phyloP scores from a whole-genome alignment of 2,329 filamentous ascomycete species.

The Bipolaris victoriae region DNA sequence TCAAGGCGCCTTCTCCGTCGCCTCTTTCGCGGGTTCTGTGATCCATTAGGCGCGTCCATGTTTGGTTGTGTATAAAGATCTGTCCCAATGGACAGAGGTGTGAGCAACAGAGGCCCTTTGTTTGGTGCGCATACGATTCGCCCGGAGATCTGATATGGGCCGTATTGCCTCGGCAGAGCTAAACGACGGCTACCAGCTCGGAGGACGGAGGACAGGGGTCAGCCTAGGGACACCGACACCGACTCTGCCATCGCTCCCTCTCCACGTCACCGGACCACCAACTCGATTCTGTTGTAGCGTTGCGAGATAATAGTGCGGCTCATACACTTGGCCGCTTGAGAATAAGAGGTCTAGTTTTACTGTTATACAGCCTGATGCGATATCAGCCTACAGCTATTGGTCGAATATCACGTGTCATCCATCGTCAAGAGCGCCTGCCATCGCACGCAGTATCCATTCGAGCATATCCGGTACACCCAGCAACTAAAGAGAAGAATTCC shows the following conservation, averaged over 20 bases:
- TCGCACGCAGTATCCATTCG: background rate
- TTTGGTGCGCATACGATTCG: slow-evolving; percentile 24
- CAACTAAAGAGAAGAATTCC: background rate
- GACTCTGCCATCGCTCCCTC: background rate
- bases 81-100: slow-evolving; percentile 18
- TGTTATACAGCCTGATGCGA: background rate
- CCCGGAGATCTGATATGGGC: slow-evolving; percentile 7
- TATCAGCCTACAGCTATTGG: background rate
- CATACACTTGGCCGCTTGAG: background rate
- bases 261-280: background rate
- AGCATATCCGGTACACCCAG: background rate
- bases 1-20: slow-evolving; percentile 63
- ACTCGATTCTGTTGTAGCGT: slow-evolving; percentile 3
- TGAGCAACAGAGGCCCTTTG: slow-evolving; percentile 18
- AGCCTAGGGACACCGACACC: background rate
- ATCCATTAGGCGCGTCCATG: slow-evolving; percentile 44
- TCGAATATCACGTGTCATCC: background rate
- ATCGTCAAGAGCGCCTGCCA: background rate
- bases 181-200: slow-evolving; percentile 8
- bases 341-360: too few relatives aligned
- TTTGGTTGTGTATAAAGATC: slow-evolving; percentile 6
- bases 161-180: slow-evolving; percentile 33
- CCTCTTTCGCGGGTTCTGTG: slow-evolving; percentile 54
- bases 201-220: slow-evolving; percentile 4
- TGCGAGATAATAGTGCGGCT: background rate